Conservation (phyloP, 192 early-diverging fungal genomes). For the Podochytrium sp. region DNA sequence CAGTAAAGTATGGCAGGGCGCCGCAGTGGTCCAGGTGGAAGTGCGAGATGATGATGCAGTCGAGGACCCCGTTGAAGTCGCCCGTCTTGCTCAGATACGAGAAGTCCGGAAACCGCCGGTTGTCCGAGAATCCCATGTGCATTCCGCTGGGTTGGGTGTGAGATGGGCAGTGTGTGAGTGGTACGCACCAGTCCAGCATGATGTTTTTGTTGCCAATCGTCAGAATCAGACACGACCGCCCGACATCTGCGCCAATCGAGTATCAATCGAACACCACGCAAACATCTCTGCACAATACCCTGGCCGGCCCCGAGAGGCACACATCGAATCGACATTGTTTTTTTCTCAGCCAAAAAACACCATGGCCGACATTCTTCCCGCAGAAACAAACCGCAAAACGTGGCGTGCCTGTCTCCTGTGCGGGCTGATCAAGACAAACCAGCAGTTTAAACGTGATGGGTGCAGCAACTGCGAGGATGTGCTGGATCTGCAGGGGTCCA, state of each 20-base stretch:
- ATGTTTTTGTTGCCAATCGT: constrained; percentile 95
- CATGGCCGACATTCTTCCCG: constrained; percentile 74
- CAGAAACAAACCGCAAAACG: constrained; percentile 61
- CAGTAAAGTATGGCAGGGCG: constrained; percentile 93
- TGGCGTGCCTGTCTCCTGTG: constrained; percentile 58
- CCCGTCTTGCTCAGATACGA: constrained; percentile 82
- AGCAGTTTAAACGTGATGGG: constrained; percentile 46
- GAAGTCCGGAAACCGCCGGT: constrained; percentile 94
- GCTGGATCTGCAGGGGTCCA: constrained; percentile 38
- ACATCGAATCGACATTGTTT: constrained; percentile 51
- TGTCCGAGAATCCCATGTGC: constrained; percentile 88
- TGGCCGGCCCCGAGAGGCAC: constrained; percentile 83
- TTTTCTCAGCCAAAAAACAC: neutral
- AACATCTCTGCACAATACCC: constrained; percentile 40
- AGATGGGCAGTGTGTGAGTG: neutral
- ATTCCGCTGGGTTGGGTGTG: neutral
- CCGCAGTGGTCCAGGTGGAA: constrained; percentile 99
- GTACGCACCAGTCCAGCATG: constrained; percentile 65
- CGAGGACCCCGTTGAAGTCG: constrained; percentile 79
- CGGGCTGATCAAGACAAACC: constrained; percentile 48
- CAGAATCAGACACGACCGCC: constrained; percentile 89
- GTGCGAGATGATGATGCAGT: constrained; percentile 93
- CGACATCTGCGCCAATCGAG: constrained; percentile 59
- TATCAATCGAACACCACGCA: neutral
- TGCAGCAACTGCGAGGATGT: constrained; percentile 59